Conservation (phyloP, 257 asterid species). For the Nicotiana undulata region DNA sequence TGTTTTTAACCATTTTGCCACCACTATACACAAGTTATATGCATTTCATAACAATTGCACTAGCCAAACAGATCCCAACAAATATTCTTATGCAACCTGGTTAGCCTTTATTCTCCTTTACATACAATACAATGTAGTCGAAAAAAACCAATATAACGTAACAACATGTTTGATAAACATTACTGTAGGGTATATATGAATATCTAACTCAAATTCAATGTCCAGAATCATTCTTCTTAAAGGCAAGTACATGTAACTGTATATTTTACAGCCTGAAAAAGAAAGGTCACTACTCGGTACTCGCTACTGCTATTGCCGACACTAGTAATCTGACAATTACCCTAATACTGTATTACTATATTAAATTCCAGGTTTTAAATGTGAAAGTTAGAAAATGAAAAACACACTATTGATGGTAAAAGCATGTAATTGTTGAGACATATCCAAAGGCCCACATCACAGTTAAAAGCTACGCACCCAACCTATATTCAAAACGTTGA, state of each 20-base stretch:
- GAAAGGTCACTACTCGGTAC: no score
- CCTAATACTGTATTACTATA: neutral
- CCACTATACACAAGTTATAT: neutral
- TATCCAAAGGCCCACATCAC: neutral
- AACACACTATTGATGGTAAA: neutral
- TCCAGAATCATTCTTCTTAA: no score
- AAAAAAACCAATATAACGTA: no score
- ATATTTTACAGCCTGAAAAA: neutral
- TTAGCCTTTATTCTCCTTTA: no score
- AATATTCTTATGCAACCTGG: neutral
- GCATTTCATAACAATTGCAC: neutral
- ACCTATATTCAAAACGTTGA: constrained; percentile 6
- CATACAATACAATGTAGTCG: no score
- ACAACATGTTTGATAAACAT: no score
- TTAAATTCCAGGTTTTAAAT: neutral
- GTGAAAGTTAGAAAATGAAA: neutral
- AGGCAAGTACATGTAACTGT: neutral
- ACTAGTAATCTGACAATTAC: neutral
- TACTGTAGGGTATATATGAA: no score
- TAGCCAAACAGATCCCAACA: neutral
- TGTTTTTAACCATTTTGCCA: no score
- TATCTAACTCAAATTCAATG: no score
- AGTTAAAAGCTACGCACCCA: neutral
- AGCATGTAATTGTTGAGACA: neutral
- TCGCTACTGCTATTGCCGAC: neutral